These are phyloP conservation scores for Lepidium aucheri DNA, from an alignment of 345 rosid species.

Conservation along the genomic window DNA sequence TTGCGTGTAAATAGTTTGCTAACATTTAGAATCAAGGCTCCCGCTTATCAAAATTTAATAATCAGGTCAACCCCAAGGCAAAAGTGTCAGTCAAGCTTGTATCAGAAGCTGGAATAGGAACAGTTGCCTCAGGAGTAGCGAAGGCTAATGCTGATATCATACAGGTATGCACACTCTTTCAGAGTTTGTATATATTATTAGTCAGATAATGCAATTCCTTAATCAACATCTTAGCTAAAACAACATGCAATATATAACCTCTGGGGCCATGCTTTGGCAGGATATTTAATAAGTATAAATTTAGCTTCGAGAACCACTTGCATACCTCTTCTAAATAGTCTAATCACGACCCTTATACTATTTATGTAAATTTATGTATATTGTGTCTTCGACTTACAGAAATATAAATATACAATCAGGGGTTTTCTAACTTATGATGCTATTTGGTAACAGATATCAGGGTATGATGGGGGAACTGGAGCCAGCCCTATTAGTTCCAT, in stretches of 20 bases:
- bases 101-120: slow-evolving; percentile 97
- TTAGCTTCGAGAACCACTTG: neutral
- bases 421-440: neutral
- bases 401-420: neutral
- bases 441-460: slow-evolving; percentile 66
- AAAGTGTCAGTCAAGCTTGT: slow-evolving; percentile 98
- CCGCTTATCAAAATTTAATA: neutral
- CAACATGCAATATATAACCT: slow-evolving; percentile 1
- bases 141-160: slow-evolving; percentile 96
- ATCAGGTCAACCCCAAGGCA: slow-evolving; percentile 90
- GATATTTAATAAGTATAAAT: neutral
- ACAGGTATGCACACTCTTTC: slow-evolving; percentile 48
- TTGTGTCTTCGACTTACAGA: neutral
- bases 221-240: neutral
- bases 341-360: neutral
- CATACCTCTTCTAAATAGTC: neutral
- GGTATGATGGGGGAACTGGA: slow-evolving; percentile 99
- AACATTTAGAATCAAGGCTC: neutral
- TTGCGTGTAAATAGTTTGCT: neutral
- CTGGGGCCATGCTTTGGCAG: neutral
- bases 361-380: neutral
- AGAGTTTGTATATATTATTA: neutral
- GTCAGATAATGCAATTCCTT: neutral
- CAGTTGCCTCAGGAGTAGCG: slow-evolving; percentile 98
- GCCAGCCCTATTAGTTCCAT: slow-evolving; percentile 98